A percentile compares a stretch with the other conserved stretches of the same genome.
Evolutionary conservation across 106 monocot genomes (phyloP).

Genomic region (Gastrodia elata): DNA sequence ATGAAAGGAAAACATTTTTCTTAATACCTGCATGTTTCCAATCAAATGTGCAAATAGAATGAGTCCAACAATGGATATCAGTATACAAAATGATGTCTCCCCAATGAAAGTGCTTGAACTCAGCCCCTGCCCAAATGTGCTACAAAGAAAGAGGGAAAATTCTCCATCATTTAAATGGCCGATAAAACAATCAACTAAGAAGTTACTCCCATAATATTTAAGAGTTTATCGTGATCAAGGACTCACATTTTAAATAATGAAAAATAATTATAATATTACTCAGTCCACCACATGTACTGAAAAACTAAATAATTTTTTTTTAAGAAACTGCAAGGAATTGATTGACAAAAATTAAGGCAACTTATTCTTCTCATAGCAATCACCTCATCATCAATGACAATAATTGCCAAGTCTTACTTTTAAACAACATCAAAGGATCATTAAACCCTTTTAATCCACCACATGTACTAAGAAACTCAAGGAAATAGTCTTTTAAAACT

Average conservation of each 20-base stretch:
- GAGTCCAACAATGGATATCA: conserved; percentile 52
- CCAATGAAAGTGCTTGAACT: conserved; percentile 53
- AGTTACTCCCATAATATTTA: neutral
- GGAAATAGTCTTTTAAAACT: too few species aligned
- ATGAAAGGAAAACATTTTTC: neutral
- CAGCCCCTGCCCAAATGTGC: conserved; percentile 56
- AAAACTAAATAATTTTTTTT: neutral
- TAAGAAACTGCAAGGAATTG: neutral
- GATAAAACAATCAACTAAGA: neutral
- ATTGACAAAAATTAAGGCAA: neutral
- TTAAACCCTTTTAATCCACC: too few species aligned
- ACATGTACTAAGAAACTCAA: too few species aligned
- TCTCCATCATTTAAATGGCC: neutral
- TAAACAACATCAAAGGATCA: too few species aligned
- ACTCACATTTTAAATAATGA: neutral
- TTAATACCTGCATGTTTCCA: conserved; percentile 62
- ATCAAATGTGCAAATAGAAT: conserved; percentile 70
- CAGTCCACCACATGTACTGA: neutral
- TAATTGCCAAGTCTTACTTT: neutral
- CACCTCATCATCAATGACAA: neutral
- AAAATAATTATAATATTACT: neutral
- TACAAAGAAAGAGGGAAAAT: conserved; percentile 15
- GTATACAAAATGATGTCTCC: conserved; percentile 52
- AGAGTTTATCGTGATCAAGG: neutral
- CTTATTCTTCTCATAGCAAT: neutral